Evolutionary conservation across 23 red algal species (phyloP), one percentile per base, ranked within the genome.

Genomic region (Agarophyton chilense): DNA sequence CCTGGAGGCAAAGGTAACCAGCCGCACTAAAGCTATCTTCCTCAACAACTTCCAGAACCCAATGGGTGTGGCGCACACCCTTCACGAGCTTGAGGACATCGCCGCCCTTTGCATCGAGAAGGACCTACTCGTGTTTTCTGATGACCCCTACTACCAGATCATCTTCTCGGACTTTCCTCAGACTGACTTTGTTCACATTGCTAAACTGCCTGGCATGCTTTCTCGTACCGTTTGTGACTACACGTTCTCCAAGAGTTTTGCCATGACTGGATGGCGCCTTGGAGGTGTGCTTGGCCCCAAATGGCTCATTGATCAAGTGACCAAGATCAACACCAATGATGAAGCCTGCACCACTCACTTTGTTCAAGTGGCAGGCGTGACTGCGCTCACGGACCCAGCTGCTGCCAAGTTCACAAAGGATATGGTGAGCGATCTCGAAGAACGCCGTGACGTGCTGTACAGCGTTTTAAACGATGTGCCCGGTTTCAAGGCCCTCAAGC

Each of bases 191-290:
- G 61, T 92, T 26, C 86, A 92, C 47, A 94, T 90, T 24, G 90
- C 81, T 13, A 88, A 72, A 2, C 35, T 95, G 14, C 92, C 92
- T 22, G 96, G 92, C 14, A 92, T 98, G 88, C 50, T 77, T 29
- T 81, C 89, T 32, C 87, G 96, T 29, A 95, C 92, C 9, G 58
- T 98, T 16, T 92, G 91, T 31, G 90, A 83, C 50, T 92, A 95
- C 77, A 92, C 89, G 1, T 94, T 93, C 77, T 98, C 96, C 24
- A 98, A 98, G 74, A 85, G 92, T 58, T 98, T 91, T 61, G 86
- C 93, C 77, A 98, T 98, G 96, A 98, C 96, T 53, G 96, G 96
- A 42, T 98, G 92, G 79, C 92, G 96, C 43, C 86, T 98, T 9
- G 96, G 96, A 6, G 91, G 72, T 45, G 92, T 83, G 28, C 42